Evolutionary conservation across 2,329 filamentous ascomycete species (phyloP).

Genomic region (Didymellaceae sp.): DNA sequence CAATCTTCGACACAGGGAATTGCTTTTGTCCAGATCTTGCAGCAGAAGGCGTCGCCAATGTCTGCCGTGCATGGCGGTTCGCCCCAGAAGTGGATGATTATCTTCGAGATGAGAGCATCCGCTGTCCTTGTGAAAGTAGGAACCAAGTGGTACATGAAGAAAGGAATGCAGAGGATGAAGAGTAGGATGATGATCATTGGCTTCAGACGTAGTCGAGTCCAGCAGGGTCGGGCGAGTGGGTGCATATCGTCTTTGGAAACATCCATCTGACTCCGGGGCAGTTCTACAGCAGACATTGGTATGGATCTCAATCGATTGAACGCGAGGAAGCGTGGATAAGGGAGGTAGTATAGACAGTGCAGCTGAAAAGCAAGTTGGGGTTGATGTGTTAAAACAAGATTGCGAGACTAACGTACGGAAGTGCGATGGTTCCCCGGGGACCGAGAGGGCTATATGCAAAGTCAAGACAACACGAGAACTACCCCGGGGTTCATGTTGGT

Average conservation of each 20-base stretch:
- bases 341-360: slow-evolving; percentile 17
- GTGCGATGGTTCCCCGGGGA: too few species aligned
- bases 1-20: slow-evolving; percentile 39
- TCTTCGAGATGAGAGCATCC: slow-evolving; percentile 7
- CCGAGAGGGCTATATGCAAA: too few species aligned
- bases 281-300: not conserved
- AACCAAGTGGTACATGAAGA: slow-evolving; percentile 30
- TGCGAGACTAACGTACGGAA: not conserved
- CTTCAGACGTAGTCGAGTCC: slow-evolving; percentile 1
- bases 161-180: slow-evolving; percentile 24
- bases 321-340: not conserved
- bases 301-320: not conserved
- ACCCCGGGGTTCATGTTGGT: slow-evolving; percentile 4
- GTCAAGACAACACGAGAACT: slow-evolving; percentile 3
- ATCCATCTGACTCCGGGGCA: not conserved
- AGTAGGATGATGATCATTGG: slow-evolving; percentile 19
- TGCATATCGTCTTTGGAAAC: slow-evolving; percentile 4
- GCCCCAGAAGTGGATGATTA: slow-evolving; percentile 7
- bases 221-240: not conserved
- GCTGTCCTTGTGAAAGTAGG: slow-evolving; percentile 19
- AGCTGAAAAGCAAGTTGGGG: too few species aligned
- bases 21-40: slow-evolving; percentile 33
- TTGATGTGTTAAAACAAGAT: too few species aligned
- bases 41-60: slow-evolving; percentile 33
- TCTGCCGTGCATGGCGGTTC: slow-evolving; percentile 30